Percentiles rank a stretch among this genome's conserved stretches.
Evolutionary conservation across 768 basidiomycete species (phyloP).

Genomic region (Coprinopsis sp.): DNA sequence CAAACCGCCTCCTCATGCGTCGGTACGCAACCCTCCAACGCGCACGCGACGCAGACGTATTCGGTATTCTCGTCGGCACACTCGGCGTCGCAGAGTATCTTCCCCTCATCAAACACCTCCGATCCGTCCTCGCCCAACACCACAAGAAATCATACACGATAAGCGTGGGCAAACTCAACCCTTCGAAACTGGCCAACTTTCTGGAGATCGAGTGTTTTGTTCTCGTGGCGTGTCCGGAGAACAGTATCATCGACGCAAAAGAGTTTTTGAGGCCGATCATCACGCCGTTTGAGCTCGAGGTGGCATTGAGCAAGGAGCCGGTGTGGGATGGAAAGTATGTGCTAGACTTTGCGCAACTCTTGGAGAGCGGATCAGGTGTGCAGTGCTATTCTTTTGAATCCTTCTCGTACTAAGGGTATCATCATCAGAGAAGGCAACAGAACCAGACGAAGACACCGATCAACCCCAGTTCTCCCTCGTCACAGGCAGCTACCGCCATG

Average conservation of each 20-base stretch:
- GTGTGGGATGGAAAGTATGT: slow-evolving; percentile 77
- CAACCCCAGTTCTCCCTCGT: slow-evolving; percentile 80
- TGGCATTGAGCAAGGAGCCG: slow-evolving; percentile 68
- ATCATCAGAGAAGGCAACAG: too few relatives aligned
- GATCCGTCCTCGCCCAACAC: slow-evolving; percentile 55
- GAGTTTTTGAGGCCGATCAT: slow-evolving; percentile 90
- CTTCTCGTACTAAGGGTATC: too few relatives aligned
- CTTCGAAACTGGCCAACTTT: slow-evolving; percentile 93
- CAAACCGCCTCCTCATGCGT: slow-evolving; percentile 84
- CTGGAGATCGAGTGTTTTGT: slow-evolving; percentile 95
- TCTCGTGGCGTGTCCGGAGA: slow-evolving; percentile 91
- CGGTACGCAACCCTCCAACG: slow-evolving; percentile 84
- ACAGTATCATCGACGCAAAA: slow-evolving; percentile 75
- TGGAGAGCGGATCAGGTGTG: slow-evolving; percentile 23
- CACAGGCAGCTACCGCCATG: slow-evolving; percentile 81
- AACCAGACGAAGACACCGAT: slow-evolving; percentile 47
- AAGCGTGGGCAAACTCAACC: slow-evolving; percentile 91
- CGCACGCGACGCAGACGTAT: slow-evolving; percentile 88
- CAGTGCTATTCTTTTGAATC: too few relatives aligned
- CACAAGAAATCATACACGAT: slow-evolving; percentile 94
- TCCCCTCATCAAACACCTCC: slow-evolving; percentile 79
- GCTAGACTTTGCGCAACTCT: slow-evolving; percentile 65
- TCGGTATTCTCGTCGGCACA: slow-evolving; percentile 93
- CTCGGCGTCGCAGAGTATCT: slow-evolving; percentile 88
- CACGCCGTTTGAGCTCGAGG: slow-evolving; percentile 86